Conservation (phyloP, 805 yeast genomes). For the Lachancea kluyveri region DNA sequence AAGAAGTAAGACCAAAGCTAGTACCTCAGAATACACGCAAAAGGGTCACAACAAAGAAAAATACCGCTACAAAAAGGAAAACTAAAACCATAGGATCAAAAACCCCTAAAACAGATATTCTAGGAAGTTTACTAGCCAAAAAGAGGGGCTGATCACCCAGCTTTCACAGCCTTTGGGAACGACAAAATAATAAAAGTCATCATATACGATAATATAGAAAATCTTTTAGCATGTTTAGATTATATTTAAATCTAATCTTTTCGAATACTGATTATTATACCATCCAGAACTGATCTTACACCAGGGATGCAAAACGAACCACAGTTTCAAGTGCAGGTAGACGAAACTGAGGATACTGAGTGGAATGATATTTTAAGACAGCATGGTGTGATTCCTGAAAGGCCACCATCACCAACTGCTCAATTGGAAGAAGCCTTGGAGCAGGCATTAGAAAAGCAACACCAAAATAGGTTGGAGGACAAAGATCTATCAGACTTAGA, state of each 20-base stretch:
- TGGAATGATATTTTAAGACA: slow-evolving; percentile 94
- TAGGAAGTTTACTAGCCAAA: slow-evolving; percentile 23
- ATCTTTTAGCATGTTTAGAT: no score
- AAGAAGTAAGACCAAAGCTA: neutral
- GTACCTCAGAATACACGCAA: neutral
- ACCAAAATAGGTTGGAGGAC: slow-evolving; percentile 74
- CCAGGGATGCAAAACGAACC: slow-evolving; percentile 39
- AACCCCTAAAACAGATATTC: slow-evolving; percentile 29
- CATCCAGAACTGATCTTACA: neutral
- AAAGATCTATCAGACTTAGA: slow-evolving; percentile 77
- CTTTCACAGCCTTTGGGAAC: neutral
- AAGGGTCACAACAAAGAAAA: no score
- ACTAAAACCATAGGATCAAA: slow-evolving; percentile 9
- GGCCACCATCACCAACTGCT: slow-evolving; percentile 82
- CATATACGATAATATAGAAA: no score
- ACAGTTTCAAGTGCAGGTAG: slow-evolving; percentile 77
- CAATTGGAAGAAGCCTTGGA: slow-evolving; percentile 83
- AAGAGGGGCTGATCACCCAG: slow-evolving; percentile 11
- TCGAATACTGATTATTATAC: no score
- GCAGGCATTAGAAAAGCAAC: slow-evolving; percentile 73
- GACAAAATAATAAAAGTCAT: no score
- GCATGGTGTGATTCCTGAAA: slow-evolving; percentile 88
- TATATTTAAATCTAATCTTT: neutral
- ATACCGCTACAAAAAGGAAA: slow-evolving; percentile 1
- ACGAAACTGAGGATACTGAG: slow-evolving; percentile 95